Conservation (phyloP, 345 rosid species). For the Psidium guajava region DNA sequence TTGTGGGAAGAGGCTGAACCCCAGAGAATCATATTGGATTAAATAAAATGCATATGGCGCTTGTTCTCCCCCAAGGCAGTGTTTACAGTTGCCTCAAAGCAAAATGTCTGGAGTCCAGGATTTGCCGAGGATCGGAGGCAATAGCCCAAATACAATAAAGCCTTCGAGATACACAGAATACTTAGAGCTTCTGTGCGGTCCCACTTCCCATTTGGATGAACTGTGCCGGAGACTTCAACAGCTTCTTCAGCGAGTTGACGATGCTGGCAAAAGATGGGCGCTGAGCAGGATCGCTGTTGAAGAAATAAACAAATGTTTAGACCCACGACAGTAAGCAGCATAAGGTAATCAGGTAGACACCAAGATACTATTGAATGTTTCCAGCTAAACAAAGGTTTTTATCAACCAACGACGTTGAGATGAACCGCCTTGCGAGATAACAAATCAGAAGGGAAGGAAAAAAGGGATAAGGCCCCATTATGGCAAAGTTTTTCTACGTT, state of each 20-base stretch:
- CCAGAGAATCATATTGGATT: not conserved
- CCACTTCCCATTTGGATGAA: slow-evolving; percentile 37
- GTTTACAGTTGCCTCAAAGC: slow-evolving; percentile 12
- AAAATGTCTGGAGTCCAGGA: not conserved
- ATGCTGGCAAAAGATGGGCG: slow-evolving; percentile 66
- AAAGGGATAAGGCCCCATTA: not conserved
- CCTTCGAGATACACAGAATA: not conserved
- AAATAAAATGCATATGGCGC: not conserved
- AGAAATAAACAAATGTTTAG: not conserved
- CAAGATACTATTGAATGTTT: not conserved
- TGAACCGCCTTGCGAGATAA: not conserved
- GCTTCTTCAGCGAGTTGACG: slow-evolving; percentile 62
- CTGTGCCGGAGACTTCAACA: slow-evolving; percentile 68
- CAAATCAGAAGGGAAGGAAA: not conserved
- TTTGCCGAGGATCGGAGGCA: not conserved
- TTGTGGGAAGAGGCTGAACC: not conserved
- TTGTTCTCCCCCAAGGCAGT: not conserved
- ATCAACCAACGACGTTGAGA: not conserved
- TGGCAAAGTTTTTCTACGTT: not conserved
- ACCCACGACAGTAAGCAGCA: not conserved
- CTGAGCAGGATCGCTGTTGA: slow-evolving; percentile 54
- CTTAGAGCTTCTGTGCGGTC: not conserved
- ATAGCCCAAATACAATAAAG: not conserved
- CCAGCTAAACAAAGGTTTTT: not conserved
- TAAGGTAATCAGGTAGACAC: not conserved